Conservation (phyloP, 1,284 basidiomycete species). For the Ustilago nuda region DNA sequence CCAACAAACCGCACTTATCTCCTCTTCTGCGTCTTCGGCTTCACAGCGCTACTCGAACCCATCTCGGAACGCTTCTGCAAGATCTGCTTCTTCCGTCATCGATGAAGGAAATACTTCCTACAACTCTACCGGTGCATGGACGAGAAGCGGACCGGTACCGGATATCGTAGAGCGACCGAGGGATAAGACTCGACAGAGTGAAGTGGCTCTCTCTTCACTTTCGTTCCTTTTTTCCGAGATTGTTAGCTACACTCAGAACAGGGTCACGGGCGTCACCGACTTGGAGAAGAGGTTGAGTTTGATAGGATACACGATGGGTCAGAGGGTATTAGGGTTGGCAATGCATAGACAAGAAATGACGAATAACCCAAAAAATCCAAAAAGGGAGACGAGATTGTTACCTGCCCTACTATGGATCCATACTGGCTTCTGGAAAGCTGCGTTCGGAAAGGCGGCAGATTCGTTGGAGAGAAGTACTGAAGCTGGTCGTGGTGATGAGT, state of each 20-base stretch:
- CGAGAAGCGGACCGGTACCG: conserved; percentile 18
- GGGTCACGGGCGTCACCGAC: conserved; percentile 92
- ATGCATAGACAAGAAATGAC: conserved; percentile 58
- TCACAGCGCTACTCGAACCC: conserved; percentile 7
- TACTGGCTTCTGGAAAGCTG: conserved; percentile 86
- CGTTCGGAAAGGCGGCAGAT: conserved; percentile 92
- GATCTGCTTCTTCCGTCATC: conserved; percentile 26
- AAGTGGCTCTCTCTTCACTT: conserved; percentile 52
- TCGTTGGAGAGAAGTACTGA: conserved; percentile 95
- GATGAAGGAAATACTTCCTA: conserved; percentile 8
- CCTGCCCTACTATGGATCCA: conserved; percentile 66
- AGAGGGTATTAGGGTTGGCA: conserved; percentile 49
- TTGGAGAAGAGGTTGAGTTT: conserved; percentile 74
- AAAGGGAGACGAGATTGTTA: conserved; percentile 62
- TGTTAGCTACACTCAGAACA: conserved; percentile 84
- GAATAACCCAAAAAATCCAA: conserved; percentile 57
- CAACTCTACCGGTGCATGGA: background rate
- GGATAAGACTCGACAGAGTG: conserved; percentile 51
- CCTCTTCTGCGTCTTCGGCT: conserved; percentile 1
- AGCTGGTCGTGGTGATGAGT: conserved; percentile 84
- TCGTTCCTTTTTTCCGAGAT: conserved; percentile 64
- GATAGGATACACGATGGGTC: conserved; percentile 62
- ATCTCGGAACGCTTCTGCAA: background rate
- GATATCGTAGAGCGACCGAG: conserved; percentile 65
- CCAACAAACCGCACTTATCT: conserved; percentile 18